Evolutionary conservation across 129 eudicot genomes (phyloP).

Genomic region (Helianthus tuberosus): DNA sequence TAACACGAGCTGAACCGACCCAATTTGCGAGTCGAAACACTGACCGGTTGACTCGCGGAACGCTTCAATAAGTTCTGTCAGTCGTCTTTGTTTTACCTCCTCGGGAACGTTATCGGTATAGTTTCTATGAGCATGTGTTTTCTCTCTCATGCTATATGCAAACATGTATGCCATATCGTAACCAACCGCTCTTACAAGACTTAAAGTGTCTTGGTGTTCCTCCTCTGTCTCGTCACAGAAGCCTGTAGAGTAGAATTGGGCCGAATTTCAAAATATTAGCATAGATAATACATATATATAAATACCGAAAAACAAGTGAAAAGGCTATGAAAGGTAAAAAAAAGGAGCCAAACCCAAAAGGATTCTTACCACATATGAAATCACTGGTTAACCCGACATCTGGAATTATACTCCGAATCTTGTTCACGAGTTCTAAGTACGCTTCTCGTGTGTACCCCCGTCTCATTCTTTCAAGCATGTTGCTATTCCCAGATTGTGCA

Average conservation of each 20-base stretch:
- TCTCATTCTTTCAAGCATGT: conserved; percentile 89
- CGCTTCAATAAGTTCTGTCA: conserved; percentile 80
- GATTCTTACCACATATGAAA: conserved; percentile 86
- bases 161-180: conserved; percentile 99
- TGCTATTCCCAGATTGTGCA: conserved; percentile 93
- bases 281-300: background rate
- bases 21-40: conserved; percentile 77
- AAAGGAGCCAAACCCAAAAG: background rate
- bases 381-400: conserved; percentile 97
- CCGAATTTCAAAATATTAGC: conserved; percentile 6
- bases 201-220: conserved; percentile 81
- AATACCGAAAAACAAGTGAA: background rate
- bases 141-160: conserved; percentile 99
- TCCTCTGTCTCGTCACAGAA: conserved; percentile 98
- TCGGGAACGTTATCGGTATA: conserved; percentile 84
- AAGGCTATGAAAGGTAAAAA: background rate
- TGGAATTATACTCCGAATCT: conserved; percentile 80
- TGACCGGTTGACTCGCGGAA: conserved; percentile 93
- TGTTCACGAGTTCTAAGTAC: conserved; percentile 87
- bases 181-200: conserved; percentile 71
- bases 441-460: conserved; percentile 96
- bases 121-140: conserved; percentile 97
- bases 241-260: conserved; percentile 48
- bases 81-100: conserved; percentile 80
- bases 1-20: conserved; percentile 77